A percentile compares a stretch with the other conserved stretches of the same genome.
phyloP scores from a whole-genome alignment of 2,329 filamentous ascomycete species.

The Chrysosporium keratinophilum region DNA sequence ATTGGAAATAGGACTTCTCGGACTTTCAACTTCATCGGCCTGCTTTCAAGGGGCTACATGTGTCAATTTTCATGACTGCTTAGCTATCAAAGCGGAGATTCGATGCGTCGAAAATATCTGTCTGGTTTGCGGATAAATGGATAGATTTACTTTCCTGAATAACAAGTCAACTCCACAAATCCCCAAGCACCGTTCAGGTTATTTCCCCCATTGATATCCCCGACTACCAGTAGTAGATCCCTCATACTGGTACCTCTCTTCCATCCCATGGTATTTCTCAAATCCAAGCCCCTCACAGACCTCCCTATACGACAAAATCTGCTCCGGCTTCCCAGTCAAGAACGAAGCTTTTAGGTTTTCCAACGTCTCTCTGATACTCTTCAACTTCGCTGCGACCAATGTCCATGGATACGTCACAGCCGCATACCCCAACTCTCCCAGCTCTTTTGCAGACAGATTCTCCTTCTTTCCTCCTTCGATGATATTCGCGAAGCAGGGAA shows the following conservation, averaged over 20 bases:
- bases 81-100: no score
- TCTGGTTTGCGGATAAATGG: no score
- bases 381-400: constrained; percentile 37
- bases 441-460: constrained; percentile 33
- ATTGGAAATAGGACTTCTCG: not conserved
- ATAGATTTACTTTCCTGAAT: not conserved
- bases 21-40: not conserved
- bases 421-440: constrained; percentile 33
- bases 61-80: no score
- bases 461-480: constrained; percentile 37
- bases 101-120: no score
- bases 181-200: not conserved
- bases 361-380: constrained; percentile 30
- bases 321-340: constrained; percentile 34
- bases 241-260: constrained; percentile 9
- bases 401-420: constrained; percentile 39
- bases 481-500: constrained; percentile 38
- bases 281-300: constrained; percentile 41
- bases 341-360: constrained; percentile 36
- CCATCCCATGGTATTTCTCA: constrained; percentile 29
- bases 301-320: constrained; percentile 36
- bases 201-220: constrained; percentile 6
- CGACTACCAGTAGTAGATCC: constrained; percentile 7
- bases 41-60: not conserved
- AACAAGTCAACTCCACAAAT: not conserved